phyloP scores from a whole-genome alignment of 768 basidiomycete genomes.

The Royoungia palumana region DNA sequence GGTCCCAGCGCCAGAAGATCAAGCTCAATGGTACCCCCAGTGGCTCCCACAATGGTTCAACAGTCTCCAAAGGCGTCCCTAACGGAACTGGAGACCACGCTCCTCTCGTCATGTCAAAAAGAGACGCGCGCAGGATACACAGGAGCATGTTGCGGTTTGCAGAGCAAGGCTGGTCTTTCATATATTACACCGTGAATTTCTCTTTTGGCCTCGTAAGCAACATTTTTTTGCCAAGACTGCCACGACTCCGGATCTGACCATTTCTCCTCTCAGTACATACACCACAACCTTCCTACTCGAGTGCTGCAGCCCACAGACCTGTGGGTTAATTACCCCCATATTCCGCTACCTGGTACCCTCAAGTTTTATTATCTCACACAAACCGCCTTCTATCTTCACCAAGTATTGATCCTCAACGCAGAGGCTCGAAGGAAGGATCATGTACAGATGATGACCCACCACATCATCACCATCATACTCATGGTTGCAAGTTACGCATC shows the following conservation, averaged over 20 bases:
- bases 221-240: slow-evolving; percentile 9
- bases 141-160: slow-evolving; percentile 83
- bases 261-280: slow-evolving; percentile 62
- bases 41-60: slow-evolving; percentile 19
- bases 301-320: slow-evolving; percentile 61
- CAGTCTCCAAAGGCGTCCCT: slow-evolving; percentile 30
- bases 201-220: slow-evolving; percentile 76
- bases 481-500: slow-evolving; percentile 74
- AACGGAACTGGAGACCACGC: slow-evolving; percentile 22
- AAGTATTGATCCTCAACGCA: slow-evolving; percentile 87
- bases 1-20: slow-evolving; percentile 18
- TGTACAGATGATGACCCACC: slow-evolving; percentile 94
- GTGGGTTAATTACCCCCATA: slow-evolving; percentile 83
- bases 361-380: slow-evolving; percentile 90
- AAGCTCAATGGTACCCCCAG: slow-evolving; percentile 27
- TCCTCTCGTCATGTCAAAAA: slow-evolving; percentile 28
- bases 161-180: slow-evolving; percentile 89
- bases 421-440: slow-evolving; percentile 93
- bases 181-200: slow-evolving; percentile 80
- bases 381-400: slow-evolving; percentile 87
- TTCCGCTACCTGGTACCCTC: slow-evolving; percentile 70
- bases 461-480: slow-evolving; percentile 81
- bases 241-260: slow-evolving; percentile 4
- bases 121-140: slow-evolving; percentile 59
- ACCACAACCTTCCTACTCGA: slow-evolving; percentile 64